These are phyloP conservation scores for Porcisia hertigi DNA, from an alignment of 208 protist genomes.

Conservation along the genomic window DNA sequence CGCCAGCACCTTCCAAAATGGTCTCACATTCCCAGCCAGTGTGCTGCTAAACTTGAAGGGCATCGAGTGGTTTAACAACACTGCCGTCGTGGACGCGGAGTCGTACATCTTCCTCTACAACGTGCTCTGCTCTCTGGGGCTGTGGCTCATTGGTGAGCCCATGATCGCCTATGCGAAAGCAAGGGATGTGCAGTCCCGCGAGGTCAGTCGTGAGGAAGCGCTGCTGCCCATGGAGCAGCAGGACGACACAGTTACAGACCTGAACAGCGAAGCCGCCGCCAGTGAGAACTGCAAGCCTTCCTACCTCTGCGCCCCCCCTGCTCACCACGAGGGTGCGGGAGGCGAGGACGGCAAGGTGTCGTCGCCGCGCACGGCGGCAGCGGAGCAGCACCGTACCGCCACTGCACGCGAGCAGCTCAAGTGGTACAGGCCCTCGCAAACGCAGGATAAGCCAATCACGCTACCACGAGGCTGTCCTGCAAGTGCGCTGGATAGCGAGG, in stretches of 20 bases:
- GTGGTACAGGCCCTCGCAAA: conserved; percentile 39
- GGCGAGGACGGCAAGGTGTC: neutral
- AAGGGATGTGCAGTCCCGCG: conserved; percentile 26
- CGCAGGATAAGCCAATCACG: conserved; percentile 31
- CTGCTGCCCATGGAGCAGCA: neutral
- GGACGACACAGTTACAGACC: conserved; percentile 6
- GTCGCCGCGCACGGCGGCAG: conserved; percentile 8
- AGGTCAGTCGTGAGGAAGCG: neutral
- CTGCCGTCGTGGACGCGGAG: conserved; percentile 34
- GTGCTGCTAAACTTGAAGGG: conserved; percentile 64
- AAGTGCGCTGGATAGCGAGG: conserved; percentile 16
- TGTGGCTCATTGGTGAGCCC: conserved; percentile 57
- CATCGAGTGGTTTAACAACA: conserved; percentile 50
- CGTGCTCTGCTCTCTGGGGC: conserved; percentile 54
- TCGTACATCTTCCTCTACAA: conserved; percentile 81
- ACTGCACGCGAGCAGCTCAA: conserved; percentile 38
- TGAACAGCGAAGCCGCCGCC: conserved; percentile 3
- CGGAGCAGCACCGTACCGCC: conserved; percentile 15
- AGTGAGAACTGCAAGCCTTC: conserved; percentile 28
- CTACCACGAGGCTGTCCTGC: conserved; percentile 9
- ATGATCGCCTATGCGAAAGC: conserved; percentile 34
- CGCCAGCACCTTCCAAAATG: conserved; percentile 73
- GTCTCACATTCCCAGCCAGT: conserved; percentile 60
- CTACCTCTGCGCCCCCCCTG: conserved; percentile 25
- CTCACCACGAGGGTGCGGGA: neutral